Conservation (phyloP, 805 yeast genomes). For the Cyberlindnera americana region DNA sequence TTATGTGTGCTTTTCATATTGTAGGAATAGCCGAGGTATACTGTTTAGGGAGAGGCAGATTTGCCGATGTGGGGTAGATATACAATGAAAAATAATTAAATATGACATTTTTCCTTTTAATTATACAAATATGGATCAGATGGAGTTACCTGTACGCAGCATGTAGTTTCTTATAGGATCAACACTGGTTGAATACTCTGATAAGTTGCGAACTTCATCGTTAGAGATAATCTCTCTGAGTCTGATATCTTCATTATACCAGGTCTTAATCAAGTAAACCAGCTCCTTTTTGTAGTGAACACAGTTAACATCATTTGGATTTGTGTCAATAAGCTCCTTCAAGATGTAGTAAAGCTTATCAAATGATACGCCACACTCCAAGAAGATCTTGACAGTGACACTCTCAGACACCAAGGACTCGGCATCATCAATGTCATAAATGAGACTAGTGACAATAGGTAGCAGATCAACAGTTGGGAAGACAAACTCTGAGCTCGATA, state of each 20-base stretch:
- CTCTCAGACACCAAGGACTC: conserved; percentile 36
- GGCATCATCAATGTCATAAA: conserved; percentile 43
- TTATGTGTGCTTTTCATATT: too few relatives aligned
- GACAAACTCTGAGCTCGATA: conserved; percentile 67
- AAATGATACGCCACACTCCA: conserved; percentile 59
- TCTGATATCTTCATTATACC: conserved; percentile 65
- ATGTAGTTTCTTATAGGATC: conserved; percentile 58
- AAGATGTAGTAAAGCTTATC: conserved; percentile 64
- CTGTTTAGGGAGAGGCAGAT: too few relatives aligned
- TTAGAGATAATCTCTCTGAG: conserved; percentile 46
- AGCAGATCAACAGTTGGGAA: conserved; percentile 75
- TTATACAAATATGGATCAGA: conserved; percentile 8
- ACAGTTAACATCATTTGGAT: conserved; percentile 48
- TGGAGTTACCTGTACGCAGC: conserved; percentile 19
- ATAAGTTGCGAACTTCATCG: conserved; percentile 31
- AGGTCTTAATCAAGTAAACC: conserved; percentile 56
- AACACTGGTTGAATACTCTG: conserved; percentile 43
- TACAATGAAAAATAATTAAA: too few relatives aligned
- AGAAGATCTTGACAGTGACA: conserved; percentile 55
- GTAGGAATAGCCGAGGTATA: too few relatives aligned
- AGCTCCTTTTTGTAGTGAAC: conserved; percentile 54
- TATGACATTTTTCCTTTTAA: too few relatives aligned
- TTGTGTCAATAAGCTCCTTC: conserved; percentile 59
- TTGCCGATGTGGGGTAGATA: too few relatives aligned
- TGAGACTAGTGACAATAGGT: conserved; percentile 53